A percentile compares a stretch with the other conserved stretches of the same genome.
Evolutionary conservation across 805 yeast genomes (phyloP).

Genomic region (Teunomyces atbi): DNA sequence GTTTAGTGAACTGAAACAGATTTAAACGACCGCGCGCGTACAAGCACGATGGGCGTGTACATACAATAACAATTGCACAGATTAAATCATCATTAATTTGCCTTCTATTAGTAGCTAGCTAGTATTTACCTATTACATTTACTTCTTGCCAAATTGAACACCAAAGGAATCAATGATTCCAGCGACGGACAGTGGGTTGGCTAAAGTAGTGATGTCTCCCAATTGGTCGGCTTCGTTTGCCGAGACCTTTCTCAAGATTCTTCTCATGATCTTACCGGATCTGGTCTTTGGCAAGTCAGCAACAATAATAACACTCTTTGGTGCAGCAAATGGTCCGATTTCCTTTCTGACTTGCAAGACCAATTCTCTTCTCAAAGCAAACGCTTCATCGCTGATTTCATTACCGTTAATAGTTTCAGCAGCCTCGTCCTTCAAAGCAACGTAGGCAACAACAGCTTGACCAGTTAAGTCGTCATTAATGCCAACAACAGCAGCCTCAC

Average conservation of each 20-base stretch:
- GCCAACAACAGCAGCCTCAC: slow-evolving; percentile 84
- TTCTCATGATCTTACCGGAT: slow-evolving; percentile 85
- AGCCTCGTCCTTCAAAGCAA: slow-evolving; percentile 59
- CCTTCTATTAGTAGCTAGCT: neutral
- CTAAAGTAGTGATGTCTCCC: slow-evolving; percentile 75
- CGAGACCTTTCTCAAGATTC: slow-evolving; percentile 73
- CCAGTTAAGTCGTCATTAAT: slow-evolving; percentile 82
- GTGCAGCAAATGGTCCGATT: slow-evolving; percentile 86
- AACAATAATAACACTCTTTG: slow-evolving; percentile 69
- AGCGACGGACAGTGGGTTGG: slow-evolving; percentile 72
- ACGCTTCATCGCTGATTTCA: slow-evolving; percentile 44
- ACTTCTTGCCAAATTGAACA: slow-evolving; percentile 42
- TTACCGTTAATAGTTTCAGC: slow-evolving; percentile 25
- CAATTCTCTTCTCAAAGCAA: slow-evolving; percentile 59
- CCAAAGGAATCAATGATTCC: slow-evolving; percentile 52
- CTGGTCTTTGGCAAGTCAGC: slow-evolving; percentile 82
- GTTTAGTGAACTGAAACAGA: neutral
- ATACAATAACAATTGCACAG: neutral
- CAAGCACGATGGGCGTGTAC: neutral
- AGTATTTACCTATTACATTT: slow-evolving; percentile 6
- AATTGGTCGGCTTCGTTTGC: slow-evolving; percentile 77
- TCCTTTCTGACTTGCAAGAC: slow-evolving; percentile 70
- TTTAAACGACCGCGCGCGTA: neutral
- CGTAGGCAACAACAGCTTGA: slow-evolving; percentile 82
- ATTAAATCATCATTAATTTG: neutral